Conservation (phyloP, 1,284 basidiomycete species). For the Cryptococcus amylolentus region DNA sequence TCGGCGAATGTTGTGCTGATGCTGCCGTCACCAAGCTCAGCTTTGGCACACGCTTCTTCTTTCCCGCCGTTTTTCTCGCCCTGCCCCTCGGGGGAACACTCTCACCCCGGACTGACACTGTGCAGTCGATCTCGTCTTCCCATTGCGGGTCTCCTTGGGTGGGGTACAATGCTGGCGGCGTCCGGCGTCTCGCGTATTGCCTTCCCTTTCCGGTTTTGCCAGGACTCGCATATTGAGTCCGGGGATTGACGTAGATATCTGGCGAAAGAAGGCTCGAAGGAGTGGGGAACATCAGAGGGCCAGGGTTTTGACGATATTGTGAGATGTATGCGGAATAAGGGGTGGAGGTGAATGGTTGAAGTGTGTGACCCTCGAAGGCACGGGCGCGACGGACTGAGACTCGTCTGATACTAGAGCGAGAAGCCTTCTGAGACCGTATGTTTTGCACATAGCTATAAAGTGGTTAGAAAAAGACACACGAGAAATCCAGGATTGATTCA, state of each 20-base stretch:
- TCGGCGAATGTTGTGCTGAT: background rate
- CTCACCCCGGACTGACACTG: no score
- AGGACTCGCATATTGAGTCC: no score
- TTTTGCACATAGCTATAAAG: background rate
- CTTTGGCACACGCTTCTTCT: no score
- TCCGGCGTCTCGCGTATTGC: background rate
- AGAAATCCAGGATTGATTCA: background rate
- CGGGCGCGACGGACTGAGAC: background rate
- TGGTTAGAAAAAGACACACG: background rate
- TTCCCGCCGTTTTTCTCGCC: no score
- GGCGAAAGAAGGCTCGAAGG: background rate
- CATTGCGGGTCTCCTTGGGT: constrained; percentile 4
- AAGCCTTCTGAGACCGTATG: background rate
- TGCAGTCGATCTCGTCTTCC: constrained; percentile 1
- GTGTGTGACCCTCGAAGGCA: background rate
- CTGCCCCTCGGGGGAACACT: no score
- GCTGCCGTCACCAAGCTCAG: background rate
- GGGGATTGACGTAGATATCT: background rate
- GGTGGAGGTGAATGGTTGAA: constrained; percentile 6
- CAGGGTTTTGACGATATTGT: background rate
- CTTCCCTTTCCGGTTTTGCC: background rate
- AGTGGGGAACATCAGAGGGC: background rate
- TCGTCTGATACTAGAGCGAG: background rate
- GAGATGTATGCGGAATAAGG: constrained; percentile 5
- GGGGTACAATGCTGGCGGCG: background rate